Conservation (phyloP, 805 yeast genomes). For the Wickerhamomyces canadensis region DNA sequence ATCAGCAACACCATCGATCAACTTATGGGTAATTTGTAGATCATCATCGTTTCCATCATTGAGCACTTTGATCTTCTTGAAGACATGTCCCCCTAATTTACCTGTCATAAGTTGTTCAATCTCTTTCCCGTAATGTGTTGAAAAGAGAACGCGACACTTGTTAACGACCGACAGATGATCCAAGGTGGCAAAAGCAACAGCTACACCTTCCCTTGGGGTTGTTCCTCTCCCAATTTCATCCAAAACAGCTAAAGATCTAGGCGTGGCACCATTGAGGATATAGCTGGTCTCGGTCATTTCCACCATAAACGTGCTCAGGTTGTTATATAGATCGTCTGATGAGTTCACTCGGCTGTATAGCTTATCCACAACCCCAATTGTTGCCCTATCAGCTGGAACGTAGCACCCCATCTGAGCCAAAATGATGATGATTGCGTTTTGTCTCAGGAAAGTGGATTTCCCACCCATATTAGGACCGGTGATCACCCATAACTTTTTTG, state of each 20-base stretch:
- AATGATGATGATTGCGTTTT: constrained; percentile 80
- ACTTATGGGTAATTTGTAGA: constrained; percentile 76
- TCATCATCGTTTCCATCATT: constrained; percentile 38
- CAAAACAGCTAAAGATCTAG: constrained; percentile 76
- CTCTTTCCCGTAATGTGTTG: constrained; percentile 92
- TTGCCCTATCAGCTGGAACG: constrained; percentile 76
- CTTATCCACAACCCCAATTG: constrained; percentile 80
- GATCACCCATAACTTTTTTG: constrained; percentile 60
- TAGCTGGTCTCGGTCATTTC: constrained; percentile 94
- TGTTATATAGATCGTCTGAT: constrained; percentile 92
- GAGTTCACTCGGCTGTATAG: constrained; percentile 95
- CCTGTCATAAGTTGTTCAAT: constrained; percentile 64
- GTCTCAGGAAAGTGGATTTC: constrained; percentile 87
- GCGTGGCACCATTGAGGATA: constrained; percentile 73
- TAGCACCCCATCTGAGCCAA: constrained; percentile 88
- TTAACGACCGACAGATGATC: constrained; percentile 71
- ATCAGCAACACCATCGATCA: constrained; percentile 87
- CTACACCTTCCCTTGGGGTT: constrained; percentile 91
- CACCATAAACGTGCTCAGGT: constrained; percentile 92
- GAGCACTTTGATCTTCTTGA: constrained; percentile 46
- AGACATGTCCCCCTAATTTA: constrained; percentile 73
- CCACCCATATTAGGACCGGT: constrained; percentile 99
- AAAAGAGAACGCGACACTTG: constrained; percentile 78
- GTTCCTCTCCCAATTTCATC: constrained; percentile 89
- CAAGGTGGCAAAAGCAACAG: constrained; percentile 93